Percentiles rank a stretch among this genome's conserved stretches.
Evolutionary conservation across 495 filamentous ascomycete genomes (phyloP).

Genomic region (Aspergillus conjunctus): DNA sequence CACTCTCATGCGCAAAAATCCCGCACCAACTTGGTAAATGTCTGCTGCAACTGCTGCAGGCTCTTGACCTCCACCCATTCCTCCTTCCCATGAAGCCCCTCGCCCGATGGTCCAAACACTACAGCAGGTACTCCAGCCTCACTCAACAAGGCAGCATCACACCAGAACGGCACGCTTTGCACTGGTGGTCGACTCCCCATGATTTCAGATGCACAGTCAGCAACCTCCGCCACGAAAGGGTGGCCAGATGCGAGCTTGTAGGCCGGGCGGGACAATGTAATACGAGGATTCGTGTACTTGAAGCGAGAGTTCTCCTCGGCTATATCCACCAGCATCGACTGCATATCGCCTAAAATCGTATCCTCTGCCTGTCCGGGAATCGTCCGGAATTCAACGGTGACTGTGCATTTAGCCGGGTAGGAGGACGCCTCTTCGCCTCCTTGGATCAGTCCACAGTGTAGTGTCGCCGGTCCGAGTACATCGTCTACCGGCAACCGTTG

Average conservation of each 20-base stretch:
- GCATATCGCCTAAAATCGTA: conserved; percentile 35
- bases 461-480: conserved; percentile 36
- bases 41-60: conserved; percentile 28
- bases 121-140: conserved; percentile 43
- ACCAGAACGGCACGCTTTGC: conserved; percentile 40
- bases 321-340: conserved; percentile 26
- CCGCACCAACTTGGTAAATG: conserved; percentile 27
- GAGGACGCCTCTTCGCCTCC: conserved; percentile 52
- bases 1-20: conserved; percentile 34
- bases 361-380: conserved; percentile 39
- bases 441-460: conserved; percentile 49
- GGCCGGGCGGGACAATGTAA: conserved; percentile 39
- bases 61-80: conserved; percentile 49
- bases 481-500: conserved; percentile 33
- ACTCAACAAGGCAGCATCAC: conserved; percentile 45
- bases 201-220: conserved; percentile 23
- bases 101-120: conserved; percentile 45
- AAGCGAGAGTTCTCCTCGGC: conserved; percentile 28
- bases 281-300: conserved; percentile 31
- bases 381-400: conserved; percentile 50
- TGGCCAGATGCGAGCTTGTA: conserved; percentile 36
- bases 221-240: conserved; percentile 35
- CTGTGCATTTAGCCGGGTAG: conserved; percentile 45
- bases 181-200: conserved; percentile 24
- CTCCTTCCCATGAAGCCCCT: conserved; percentile 47